Conservation (phyloP, 2,329 filamentous ascomycete species). For the Alternaria sp. region DNA sequence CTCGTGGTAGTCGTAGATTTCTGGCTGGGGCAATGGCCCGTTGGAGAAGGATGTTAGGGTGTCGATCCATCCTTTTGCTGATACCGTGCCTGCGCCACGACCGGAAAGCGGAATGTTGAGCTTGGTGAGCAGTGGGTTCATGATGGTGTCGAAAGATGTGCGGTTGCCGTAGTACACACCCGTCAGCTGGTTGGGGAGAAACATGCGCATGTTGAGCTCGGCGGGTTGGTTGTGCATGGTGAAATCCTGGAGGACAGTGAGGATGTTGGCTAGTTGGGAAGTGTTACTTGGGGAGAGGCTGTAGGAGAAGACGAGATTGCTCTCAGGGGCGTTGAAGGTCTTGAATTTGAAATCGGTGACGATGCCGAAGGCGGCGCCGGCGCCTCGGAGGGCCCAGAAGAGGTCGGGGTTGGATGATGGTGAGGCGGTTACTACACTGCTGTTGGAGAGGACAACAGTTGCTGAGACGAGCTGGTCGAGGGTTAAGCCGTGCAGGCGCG, state of each 20-base stretch:
- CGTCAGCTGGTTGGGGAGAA: conserved; percentile 27
- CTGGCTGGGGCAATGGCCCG: conserved; percentile 27
- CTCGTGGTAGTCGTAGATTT: conserved; percentile 36
- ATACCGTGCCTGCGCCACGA: conserved; percentile 4
- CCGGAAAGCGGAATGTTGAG: conserved; percentile 19
- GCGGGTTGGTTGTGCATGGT: conserved; percentile 30
- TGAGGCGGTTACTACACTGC: conserved; percentile 47
- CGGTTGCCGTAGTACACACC: conserved; percentile 40
- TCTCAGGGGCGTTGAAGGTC: conserved; percentile 35
- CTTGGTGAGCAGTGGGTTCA: conserved; percentile 32
- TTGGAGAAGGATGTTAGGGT: conserved; percentile 33
- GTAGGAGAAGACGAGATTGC: conserved; percentile 38
- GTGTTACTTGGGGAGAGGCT: conserved; percentile 24
- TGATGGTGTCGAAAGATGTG: conserved; percentile 32
- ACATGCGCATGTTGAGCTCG: conserved; percentile 40
- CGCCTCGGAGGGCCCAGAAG: conserved; percentile 53
- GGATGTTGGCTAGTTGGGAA: conserved; percentile 22
- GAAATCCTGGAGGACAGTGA: conserved; percentile 36
- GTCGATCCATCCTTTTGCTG: conserved; percentile 27
- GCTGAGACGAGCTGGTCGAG: conserved; percentile 36
- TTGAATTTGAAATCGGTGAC: conserved; percentile 48
- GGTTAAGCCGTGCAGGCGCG: conserved; percentile 34
- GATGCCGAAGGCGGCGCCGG: conserved; percentile 52
- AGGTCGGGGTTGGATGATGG: conserved; percentile 47
- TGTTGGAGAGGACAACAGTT: conserved; percentile 46